These are phyloP conservation scores for Davidsoniella virescens DNA, from an alignment of 2,329 filamentous ascomycete genomes.

Conservation along the genomic window DNA sequence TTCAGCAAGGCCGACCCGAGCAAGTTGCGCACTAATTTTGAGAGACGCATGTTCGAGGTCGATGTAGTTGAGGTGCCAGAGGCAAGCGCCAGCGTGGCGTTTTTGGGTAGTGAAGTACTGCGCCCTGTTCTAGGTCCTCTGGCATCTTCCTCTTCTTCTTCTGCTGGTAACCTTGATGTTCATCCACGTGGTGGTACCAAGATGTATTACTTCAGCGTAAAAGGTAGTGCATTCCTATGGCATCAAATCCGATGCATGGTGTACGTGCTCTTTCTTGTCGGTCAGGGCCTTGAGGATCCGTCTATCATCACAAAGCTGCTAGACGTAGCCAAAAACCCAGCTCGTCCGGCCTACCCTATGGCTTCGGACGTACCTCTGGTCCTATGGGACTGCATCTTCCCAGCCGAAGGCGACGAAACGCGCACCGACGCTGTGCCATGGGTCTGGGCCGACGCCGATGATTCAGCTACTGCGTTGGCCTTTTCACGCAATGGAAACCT, in stretches of 20 bases:
- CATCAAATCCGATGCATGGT: slow-evolving; percentile 95
- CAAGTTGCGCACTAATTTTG: slow-evolving; percentile 79
- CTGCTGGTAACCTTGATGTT: not conserved
- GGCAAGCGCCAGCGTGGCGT: slow-evolving; percentile 36
- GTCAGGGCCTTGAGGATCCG: slow-evolving; percentile 69
- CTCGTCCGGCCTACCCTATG: slow-evolving; percentile 78
- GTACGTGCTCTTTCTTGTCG: slow-evolving; percentile 79
- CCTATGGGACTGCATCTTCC: slow-evolving; percentile 91
- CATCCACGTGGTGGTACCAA: slow-evolving; percentile 29
- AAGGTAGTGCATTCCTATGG: slow-evolving; percentile 90
- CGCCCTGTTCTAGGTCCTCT: slow-evolving; percentile 16
- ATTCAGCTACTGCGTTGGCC: slow-evolving; percentile 34
- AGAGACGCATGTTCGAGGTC: slow-evolving; percentile 62
- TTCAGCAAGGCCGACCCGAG: slow-evolving; percentile 85
- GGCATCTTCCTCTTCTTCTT: not conserved
- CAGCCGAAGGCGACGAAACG: slow-evolving; percentile 18
- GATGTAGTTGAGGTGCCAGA: slow-evolving; percentile 56
- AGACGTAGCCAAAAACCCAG: slow-evolving; percentile 52
- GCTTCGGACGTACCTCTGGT: slow-evolving; percentile 80
- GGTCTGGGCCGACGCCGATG: slow-evolving; percentile 57
- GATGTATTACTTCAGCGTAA: slow-evolving; percentile 75
- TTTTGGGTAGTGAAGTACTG: slow-evolving; percentile 29
- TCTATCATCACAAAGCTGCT: slow-evolving; percentile 58
- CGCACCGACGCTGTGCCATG: slow-evolving; percentile 51
- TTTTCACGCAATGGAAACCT: slow-evolving; percentile 51